These are phyloP conservation scores for Scleroderma citrinum DNA, from an alignment of 768 basidiomycete species.

Conservation along the genomic window DNA sequence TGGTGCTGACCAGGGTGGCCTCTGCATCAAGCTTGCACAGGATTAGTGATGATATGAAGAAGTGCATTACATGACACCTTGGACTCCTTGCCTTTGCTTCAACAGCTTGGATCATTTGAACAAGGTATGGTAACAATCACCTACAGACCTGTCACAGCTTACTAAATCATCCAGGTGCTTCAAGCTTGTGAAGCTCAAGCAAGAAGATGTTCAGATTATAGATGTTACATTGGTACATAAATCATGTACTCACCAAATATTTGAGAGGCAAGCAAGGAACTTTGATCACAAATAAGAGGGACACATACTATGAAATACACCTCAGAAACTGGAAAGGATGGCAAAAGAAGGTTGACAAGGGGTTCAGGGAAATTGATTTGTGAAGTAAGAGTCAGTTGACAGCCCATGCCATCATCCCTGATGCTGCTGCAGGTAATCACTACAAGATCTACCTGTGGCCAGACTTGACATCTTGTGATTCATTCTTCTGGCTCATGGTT, in stretches of 20 bases:
- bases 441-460: neutral
- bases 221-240: neutral
- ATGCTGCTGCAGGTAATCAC: neutral
- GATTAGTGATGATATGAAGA: neutral
- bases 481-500: no score
- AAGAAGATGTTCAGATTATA: constrained; percentile 14
- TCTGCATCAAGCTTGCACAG: no score
- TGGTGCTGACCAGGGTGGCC: no score
- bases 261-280: neutral
- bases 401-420: neutral
- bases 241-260: constrained; percentile 1
- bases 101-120: neutral
- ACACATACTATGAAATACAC: constrained; percentile 17
- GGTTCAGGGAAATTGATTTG: constrained; percentile 13
- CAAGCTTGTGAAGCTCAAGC: constrained; percentile 23
- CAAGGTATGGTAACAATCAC: neutral
- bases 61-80: neutral
- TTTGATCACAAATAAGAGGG: constrained; percentile 5
- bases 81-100: neutral
- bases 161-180: constrained; percentile 19
- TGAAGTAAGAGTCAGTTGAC: constrained; percentile 3
- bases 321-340: constrained; percentile 20
- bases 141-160: neutral
- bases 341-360: constrained; percentile 22
- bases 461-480: no score